These are phyloP conservation scores for Pyrus hybrid DNA, from an alignment of 331 rosid genomes.

Conservation along the genomic window DNA sequence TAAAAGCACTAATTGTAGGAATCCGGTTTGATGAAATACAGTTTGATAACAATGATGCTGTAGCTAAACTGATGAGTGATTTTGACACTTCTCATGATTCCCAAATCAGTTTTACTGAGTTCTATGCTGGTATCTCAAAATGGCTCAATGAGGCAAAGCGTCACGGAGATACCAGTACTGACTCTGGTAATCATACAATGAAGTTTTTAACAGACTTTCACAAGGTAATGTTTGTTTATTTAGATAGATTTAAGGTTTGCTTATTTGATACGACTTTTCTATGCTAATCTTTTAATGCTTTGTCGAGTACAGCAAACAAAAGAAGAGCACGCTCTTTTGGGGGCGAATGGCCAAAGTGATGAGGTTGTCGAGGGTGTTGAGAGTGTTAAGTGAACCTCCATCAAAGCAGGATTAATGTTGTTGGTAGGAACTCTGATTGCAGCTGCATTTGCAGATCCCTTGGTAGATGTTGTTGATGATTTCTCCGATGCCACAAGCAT, in stretches of 20 bases:
- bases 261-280: not conserved
- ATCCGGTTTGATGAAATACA: slow-evolving; percentile 56
- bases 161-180: slow-evolving; percentile 17
- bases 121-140: slow-evolving; percentile 36
- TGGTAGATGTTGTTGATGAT: slow-evolving; percentile 85
- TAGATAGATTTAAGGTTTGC: not conserved
- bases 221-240: slow-evolving; percentile 28
- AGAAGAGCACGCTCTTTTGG: slow-evolving; percentile 59
- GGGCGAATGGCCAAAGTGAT: slow-evolving; percentile 33
- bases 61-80: slow-evolving; percentile 40
- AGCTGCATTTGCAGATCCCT: slow-evolving; percentile 83
- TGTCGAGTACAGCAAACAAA: slow-evolving; percentile 49
- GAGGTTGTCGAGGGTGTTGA: slow-evolving; percentile 38
- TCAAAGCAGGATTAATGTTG: slow-evolving; percentile 59
- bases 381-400: slow-evolving; percentile 25
- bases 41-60: slow-evolving; percentile 59
- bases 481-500: slow-evolving; percentile 85
- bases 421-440: slow-evolving; percentile 69
- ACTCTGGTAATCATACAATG: slow-evolving; percentile 41
- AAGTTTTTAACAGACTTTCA: slow-evolving; percentile 42
- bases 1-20: slow-evolving; percentile 71
- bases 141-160: slow-evolving; percentile 48
- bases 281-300: not conserved
- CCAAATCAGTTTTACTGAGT: slow-evolving; percentile 21
- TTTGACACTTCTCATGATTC: slow-evolving; percentile 53